Percentiles rank a stretch among this genome's conserved stretches.
phyloP scores from a whole-genome alignment of 2,329 filamentous ascomycete genomes.

The Colletotrichum chrysophilum region DNA sequence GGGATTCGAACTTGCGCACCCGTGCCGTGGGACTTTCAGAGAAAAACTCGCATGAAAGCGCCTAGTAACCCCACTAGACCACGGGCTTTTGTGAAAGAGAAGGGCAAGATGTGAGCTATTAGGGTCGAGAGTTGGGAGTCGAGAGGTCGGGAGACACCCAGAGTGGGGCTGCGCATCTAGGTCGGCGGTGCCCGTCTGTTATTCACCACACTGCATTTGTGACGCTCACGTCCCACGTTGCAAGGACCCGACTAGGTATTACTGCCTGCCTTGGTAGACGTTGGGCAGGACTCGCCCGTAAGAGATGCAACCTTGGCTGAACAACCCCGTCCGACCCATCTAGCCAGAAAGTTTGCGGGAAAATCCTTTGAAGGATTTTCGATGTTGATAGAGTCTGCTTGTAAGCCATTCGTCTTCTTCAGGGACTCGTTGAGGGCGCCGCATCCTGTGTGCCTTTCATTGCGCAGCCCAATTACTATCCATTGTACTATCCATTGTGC shows the following conservation, averaged over 20 bases:
- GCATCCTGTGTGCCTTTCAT: not conserved
- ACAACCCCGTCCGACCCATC: not conserved
- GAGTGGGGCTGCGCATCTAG: not conserved
- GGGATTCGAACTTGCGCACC: conserved; percentile 6
- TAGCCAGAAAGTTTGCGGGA: not conserved
- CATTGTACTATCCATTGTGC: not conserved
- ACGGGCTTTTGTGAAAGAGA: not conserved
- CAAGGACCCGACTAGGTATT: not conserved
- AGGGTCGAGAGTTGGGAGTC: not conserved
- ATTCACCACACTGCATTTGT: not conserved
- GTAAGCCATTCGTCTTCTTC: not conserved
- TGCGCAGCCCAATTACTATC: not conserved
- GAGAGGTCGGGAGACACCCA: not conserved
- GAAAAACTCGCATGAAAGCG: not conserved
- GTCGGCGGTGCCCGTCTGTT: not conserved
- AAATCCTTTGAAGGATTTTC: not conserved
- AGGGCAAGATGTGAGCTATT: not conserved
- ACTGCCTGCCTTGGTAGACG: not conserved
- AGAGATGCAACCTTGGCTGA: not conserved
- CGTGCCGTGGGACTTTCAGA: not conserved
- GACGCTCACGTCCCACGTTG: not conserved
- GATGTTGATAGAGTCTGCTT: not conserved
- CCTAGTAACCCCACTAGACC: not conserved
- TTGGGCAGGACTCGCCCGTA: not conserved
- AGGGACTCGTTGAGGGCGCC: not conserved